Evolutionary conservation across 257 asterid species (phyloP).

Genomic region (Petunia secreta): DNA sequence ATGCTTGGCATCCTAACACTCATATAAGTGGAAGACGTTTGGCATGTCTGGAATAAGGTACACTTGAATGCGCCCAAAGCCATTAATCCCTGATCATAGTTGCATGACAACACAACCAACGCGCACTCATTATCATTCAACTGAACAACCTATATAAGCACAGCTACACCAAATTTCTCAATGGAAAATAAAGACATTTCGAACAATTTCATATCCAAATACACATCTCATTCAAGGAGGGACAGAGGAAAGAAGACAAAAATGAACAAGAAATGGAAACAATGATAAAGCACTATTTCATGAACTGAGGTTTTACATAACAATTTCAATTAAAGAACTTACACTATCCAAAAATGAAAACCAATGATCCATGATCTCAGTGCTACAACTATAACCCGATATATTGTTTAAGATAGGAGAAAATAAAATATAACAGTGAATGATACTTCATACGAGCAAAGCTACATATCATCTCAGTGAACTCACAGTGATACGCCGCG

Average conservation of each 20-base stretch:
- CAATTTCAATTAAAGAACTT: background rate
- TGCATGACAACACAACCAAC: background rate
- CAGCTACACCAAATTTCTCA: background rate
- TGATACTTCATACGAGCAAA: slow-evolving; percentile 17
- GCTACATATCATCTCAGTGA: slow-evolving; percentile 19
- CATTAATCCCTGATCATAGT: no score
- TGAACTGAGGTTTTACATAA: background rate
- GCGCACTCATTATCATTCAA: background rate
- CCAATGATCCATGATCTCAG: slow-evolving; percentile 12
- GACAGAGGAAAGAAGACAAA: background rate
- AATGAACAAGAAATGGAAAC: background rate
- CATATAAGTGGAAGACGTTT: background rate
- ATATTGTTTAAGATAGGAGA: slow-evolving; percentile 4
- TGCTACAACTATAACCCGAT: slow-evolving; percentile 21
- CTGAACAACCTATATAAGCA: background rate
- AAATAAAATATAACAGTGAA: slow-evolving; percentile 3
- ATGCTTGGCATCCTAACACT: background rate
- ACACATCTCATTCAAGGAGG: background rate
- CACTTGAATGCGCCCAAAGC: no score
- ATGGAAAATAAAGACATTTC: background rate
- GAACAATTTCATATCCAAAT: background rate
- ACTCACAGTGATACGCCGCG: slow-evolving; percentile 18
- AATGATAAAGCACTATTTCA: slow-evolving; percentile 11
- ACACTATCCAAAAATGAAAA: slow-evolving; percentile 11
- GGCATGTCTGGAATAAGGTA: background rate